phyloP scores from a whole-genome alignment of 805 yeast genomes.

The Metschnikowia proteae region DNA sequence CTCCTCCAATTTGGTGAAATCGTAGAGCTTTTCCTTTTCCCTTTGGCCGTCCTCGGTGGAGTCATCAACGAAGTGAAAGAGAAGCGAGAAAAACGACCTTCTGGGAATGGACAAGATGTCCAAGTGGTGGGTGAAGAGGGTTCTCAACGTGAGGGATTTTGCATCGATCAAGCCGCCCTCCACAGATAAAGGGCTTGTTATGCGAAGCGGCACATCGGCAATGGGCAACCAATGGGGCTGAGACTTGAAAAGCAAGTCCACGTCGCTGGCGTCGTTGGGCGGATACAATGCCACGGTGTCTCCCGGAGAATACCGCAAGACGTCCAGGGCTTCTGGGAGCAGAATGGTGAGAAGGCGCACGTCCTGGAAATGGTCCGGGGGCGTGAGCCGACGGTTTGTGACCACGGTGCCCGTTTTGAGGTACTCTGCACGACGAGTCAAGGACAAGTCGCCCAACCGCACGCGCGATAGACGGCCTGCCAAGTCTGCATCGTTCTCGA shows the following conservation, averaged over 20 bases:
- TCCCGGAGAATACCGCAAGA: constrained; percentile 59
- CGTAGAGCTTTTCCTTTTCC: constrained; percentile 71
- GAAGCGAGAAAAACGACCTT: constrained; percentile 69
- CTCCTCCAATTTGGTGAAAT: constrained; percentile 68
- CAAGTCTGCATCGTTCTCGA: constrained; percentile 3
- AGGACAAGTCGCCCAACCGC: not conserved
- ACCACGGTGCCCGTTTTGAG: constrained; percentile 44
- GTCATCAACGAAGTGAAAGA: constrained; percentile 60
- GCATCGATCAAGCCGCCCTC: constrained; percentile 62
- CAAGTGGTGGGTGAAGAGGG: constrained; percentile 70
- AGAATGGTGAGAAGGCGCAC: constrained; percentile 54
- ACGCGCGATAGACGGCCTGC: not conserved
- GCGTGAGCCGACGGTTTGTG: constrained; percentile 60
- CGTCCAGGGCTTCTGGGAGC: constrained; percentile 31
- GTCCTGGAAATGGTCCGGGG: constrained; percentile 80
- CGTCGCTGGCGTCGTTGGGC: constrained; percentile 58
- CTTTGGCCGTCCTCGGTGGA: constrained; percentile 57
- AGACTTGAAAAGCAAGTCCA: constrained; percentile 56
- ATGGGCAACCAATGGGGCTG: constrained; percentile 68
- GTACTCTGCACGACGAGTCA: constrained; percentile 8
- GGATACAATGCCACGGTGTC: constrained; percentile 81
- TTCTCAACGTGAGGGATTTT: constrained; percentile 56
- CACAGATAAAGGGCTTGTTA: constrained; percentile 37
- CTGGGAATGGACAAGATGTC: constrained; percentile 83
- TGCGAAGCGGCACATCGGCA: constrained; percentile 56